A percentile compares a stretch with the other conserved stretches of the same genome.
Evolutionary conservation across 1,284 basidiomycete genomes (phyloP).

Genomic region (Pseudozyma thailandica): DNA sequence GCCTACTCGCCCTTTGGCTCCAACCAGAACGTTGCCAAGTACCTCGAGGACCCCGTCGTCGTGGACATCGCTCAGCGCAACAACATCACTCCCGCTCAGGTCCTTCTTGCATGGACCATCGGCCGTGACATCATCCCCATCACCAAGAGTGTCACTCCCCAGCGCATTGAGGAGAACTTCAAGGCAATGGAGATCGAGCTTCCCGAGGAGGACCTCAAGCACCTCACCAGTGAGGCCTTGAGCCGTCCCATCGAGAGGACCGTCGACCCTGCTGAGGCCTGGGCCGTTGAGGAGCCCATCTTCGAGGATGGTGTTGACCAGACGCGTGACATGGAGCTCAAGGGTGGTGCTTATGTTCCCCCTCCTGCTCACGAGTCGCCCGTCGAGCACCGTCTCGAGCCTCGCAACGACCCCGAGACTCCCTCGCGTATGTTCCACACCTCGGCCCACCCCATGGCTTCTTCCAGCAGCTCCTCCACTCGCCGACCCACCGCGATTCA

Average conservation of each 20-base stretch:
- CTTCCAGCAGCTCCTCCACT: constrained; percentile 12
- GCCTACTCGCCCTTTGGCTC: constrained; percentile 60
- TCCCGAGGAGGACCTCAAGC: constrained; percentile 55
- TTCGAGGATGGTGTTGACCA: constrained; percentile 62
- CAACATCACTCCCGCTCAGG: constrained; percentile 60
- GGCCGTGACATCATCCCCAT: constrained; percentile 58
- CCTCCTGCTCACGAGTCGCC: constrained; percentile 53
- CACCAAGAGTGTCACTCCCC: constrained; percentile 47
- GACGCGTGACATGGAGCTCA: constrained; percentile 53
- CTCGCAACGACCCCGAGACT: constrained; percentile 53
- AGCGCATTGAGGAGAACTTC: constrained; percentile 59
- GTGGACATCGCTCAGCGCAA: constrained; percentile 56
- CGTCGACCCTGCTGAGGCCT: constrained; percentile 56
- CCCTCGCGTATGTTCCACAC: constrained; percentile 44
- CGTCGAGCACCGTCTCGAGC: constrained; percentile 54
- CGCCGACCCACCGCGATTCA: constrained; percentile 52
- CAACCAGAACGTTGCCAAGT: constrained; percentile 51
- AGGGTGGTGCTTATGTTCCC: constrained; percentile 46
- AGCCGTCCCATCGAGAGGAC: constrained; percentile 55
- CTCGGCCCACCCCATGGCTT: constrained; percentile 37
- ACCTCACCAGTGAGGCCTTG: constrained; percentile 55
- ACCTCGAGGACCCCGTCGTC: constrained; percentile 52
- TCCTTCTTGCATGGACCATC: constrained; percentile 55
- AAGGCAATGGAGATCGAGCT: constrained; percentile 40
- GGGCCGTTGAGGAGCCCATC: constrained; percentile 59